Evolutionary conservation across 1,284 basidiomycete genomes (phyloP).

Genomic region (Leccinum pachyderme): DNA sequence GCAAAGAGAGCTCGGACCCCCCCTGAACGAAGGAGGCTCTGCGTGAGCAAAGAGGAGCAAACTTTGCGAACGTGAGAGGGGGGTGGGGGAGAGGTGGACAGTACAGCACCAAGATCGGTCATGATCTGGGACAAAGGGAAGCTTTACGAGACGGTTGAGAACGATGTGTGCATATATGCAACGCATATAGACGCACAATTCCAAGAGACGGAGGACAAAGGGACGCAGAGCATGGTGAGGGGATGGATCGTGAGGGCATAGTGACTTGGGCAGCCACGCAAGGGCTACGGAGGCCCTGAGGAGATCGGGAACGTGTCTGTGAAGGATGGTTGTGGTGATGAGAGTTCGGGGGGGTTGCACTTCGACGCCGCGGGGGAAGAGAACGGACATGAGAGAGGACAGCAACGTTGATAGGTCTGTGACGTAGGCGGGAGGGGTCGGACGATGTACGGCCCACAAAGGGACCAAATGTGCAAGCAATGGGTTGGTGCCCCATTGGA

Average conservation of each 20-base stretch:
- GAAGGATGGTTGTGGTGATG: conserved; percentile 60
- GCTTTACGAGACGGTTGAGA: conserved; percentile 36
- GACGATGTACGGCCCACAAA: conserved; percentile 41
- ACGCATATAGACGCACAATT: conserved; percentile 46
- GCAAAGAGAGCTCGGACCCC: conserved; percentile 66
- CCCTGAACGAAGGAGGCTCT: conserved; percentile 63
- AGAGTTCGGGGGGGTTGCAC: conserved; percentile 50
- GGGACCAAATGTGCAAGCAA: conserved; percentile 44
- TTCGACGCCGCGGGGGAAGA: conserved; percentile 52
- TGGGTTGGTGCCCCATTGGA: conserved; percentile 67
- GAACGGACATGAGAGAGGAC: conserved; percentile 43
- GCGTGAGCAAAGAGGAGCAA: conserved; percentile 59
- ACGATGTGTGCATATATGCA: conserved; percentile 8
- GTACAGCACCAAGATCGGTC: conserved; percentile 54
- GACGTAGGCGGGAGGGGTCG: conserved; percentile 36
- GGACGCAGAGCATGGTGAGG: conserved; percentile 42
- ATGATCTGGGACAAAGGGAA: conserved; percentile 65
- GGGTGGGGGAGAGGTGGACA: conserved; percentile 46
- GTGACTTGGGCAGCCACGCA: conserved; percentile 66
- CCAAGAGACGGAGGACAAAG: conserved; percentile 52
- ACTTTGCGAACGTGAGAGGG: conserved; percentile 52
- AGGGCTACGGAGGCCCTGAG: conserved; percentile 57
- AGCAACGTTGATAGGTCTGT: conserved; percentile 40
- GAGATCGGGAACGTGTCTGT: conserved; percentile 55
- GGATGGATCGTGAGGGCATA: conserved; percentile 41